A percentile compares a stretch with the other conserved stretches of the same genome.
These are phyloP conservation scores for Clarireedia monteithiana DNA, from an alignment of 2,329 filamentous ascomycete species.

Conservation along the genomic window DNA sequence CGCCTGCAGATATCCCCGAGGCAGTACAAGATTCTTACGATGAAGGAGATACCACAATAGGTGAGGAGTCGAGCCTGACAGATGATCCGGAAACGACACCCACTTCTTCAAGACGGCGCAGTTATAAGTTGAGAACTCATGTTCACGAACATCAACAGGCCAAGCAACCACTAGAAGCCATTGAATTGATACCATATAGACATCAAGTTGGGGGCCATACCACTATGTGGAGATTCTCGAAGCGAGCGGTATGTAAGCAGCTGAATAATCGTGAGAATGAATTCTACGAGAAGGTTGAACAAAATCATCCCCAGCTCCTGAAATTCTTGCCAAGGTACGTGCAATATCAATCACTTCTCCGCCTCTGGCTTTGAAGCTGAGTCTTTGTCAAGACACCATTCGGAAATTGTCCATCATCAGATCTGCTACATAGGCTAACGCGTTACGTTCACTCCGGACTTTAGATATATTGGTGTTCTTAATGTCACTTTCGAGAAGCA, in stretches of 20 bases:
- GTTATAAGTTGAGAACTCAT: conserved; percentile 35
- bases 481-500: conserved; percentile 93
- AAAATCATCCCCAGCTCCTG: conserved; percentile 79
- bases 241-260: conserved; percentile 93
- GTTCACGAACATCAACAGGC: conserved; percentile 42
- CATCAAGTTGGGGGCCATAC: conserved; percentile 97
- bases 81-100: conserved; percentile 26
- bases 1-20: conserved; percentile 9
- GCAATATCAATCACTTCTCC: conserved; percentile 12
- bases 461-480: conserved; percentile 88
- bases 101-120: conserved; percentile 27
- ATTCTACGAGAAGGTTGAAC: conserved; percentile 95
- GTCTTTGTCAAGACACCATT: conserved; percentile 16
- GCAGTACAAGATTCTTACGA: conserved; percentile 17
- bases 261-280: conserved; percentile 97
- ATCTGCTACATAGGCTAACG: conserved; percentile 13
- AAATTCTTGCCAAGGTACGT: conserved; percentile 79
- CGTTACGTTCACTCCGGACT: conserved; percentile 20
- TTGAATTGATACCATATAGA: conserved; percentile 92
- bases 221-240: conserved; percentile 91
- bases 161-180: conserved; percentile 65
- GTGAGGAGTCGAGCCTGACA: conserved; percentile 21
- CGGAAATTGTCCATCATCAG: not conserved
- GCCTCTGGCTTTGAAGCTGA: conserved; percentile 28
- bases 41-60: conserved; percentile 20